phyloP scores from a whole-genome alignment of 495 filamentous ascomycete genomes.

The Xylaria flabelliformis region DNA sequence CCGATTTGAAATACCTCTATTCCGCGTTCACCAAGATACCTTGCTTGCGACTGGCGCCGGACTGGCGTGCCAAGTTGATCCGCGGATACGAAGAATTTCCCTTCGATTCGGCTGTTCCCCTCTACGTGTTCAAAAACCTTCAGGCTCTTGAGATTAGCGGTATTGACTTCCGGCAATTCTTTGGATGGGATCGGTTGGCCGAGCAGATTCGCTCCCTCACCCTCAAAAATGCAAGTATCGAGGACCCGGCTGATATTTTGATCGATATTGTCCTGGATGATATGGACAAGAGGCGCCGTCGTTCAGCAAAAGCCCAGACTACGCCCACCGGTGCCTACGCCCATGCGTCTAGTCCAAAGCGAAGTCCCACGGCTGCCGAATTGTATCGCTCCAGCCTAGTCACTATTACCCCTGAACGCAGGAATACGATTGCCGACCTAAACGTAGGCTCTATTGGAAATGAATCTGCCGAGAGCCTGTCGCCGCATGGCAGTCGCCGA shows the following conservation, averaged over 20 bases:
- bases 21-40: constrained; percentile 99
- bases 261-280: constrained; percentile 95
- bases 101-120: constrained; percentile 95
- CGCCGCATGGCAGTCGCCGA: constrained; percentile 43
- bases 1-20: constrained; percentile 93
- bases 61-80: constrained; percentile 87
- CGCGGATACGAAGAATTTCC: constrained; percentile 96
- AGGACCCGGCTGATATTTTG: constrained; percentile 88
- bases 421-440: constrained; percentile 52
- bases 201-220: constrained; percentile 90
- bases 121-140: constrained; percentile 95
- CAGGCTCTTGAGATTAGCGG: constrained; percentile 92
- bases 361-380: constrained; percentile 64
- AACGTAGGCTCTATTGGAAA: constrained; percentile 53
- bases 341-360: constrained; percentile 62
- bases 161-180: constrained; percentile 95
- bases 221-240: constrained; percentile 84
- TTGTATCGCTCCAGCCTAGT: constrained; percentile 64
- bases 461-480: constrained; percentile 46
- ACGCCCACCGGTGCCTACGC: constrained; percentile 76
- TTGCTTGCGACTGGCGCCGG: constrained; percentile 83
- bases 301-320: constrained; percentile 82
- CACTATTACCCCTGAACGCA: constrained; percentile 69
- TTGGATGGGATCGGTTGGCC: constrained; percentile 91
- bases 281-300: constrained; percentile 85